Conservation (phyloP, 2,329 filamentous ascomycete genomes). For the Arachnomyces sp. region DNA sequence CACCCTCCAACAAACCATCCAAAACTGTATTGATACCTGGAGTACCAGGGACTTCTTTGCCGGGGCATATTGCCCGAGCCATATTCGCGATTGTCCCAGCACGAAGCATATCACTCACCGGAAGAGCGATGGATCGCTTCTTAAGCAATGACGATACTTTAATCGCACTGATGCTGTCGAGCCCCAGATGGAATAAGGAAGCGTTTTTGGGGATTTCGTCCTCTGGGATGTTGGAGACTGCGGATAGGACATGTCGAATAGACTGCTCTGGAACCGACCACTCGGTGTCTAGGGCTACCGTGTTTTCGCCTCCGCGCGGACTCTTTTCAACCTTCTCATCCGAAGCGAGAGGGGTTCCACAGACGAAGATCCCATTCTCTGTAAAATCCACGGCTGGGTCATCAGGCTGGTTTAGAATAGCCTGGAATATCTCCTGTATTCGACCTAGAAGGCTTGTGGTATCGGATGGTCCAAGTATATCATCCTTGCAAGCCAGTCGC, state of each 20-base stretch:
- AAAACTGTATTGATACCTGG: slow-evolving; percentile 13
- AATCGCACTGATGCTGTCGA: slow-evolving; percentile 88
- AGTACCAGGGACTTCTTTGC: slow-evolving; percentile 13
- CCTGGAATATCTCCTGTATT: slow-evolving; percentile 52
- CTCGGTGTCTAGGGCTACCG: slow-evolving; percentile 2
- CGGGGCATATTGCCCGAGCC: slow-evolving; percentile 30
- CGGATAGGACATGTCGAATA: slow-evolving; percentile 41
- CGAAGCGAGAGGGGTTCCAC: slow-evolving; percentile 41
- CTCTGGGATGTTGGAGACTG: slow-evolving; percentile 53
- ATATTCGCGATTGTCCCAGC: slow-evolving; percentile 59
- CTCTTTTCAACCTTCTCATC: background rate
- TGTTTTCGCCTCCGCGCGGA: background rate
- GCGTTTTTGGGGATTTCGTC: slow-evolving; percentile 51
- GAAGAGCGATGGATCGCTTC: slow-evolving; percentile 52
- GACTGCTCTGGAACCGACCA: slow-evolving; percentile 28
- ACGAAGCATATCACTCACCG: slow-evolving; percentile 62
- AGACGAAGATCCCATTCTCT: slow-evolving; percentile 51
- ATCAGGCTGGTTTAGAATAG: slow-evolving; percentile 45
- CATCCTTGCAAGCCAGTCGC: slow-evolving; percentile 61
- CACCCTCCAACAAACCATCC: slow-evolving; percentile 25
- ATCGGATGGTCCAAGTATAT: slow-evolving; percentile 41
- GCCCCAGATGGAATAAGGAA: slow-evolving; percentile 72
- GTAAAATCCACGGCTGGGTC: slow-evolving; percentile 48
- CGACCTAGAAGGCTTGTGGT: slow-evolving; percentile 46
- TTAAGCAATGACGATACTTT: slow-evolving; percentile 67